Evolutionary conservation across 345 rosid genomes (phyloP), one percentile per base, ranked within the genome.

Genomic region (Hibiscus trionum): DNA sequence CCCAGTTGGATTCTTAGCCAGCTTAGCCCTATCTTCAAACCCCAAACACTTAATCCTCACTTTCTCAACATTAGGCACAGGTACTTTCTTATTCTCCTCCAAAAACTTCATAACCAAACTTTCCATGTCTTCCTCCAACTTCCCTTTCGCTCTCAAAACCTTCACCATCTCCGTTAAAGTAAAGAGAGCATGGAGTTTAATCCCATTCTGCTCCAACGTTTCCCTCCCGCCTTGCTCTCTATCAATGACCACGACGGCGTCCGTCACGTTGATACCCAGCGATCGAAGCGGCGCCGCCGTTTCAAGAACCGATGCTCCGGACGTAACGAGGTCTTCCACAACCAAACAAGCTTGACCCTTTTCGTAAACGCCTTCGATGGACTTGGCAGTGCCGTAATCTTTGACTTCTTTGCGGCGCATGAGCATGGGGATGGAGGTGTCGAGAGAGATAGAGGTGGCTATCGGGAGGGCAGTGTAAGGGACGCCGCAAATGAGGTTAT

Each of bases 401-500:
- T 95, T 95, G 55, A 90, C 78, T 74, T 92, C 98, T 76, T 92
- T 95, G 66, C 97, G 96, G 61, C 99, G 96, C 93, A 89, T 89
- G 70, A 95, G 83, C 98, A 90, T 89, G 5, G 98, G 96, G 77
- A 89, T 77, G 78, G 69, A 52, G 39, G 84, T 82, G 83, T 85
- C 67, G 56, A 83, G 59, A 69, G 99, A 95, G 76, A 95, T 87
- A 72, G 85, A 82, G 72, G 93, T 88, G 75, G 99, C 99, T 39
- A 95, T 90, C 7, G 97, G 97, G n/a, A 88, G 86, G 21, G 96
- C 98, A 10, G 98, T 91, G 90, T 94, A 91, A 3, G 98, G 97
- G 61, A 94, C 97, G 60, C 97, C 98, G 47, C 98, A 94, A 52
- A 94, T 77, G 64, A 82, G 69, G 80, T 94, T 88, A 77, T 75